Base-by-base conservation (phyloP, 306 rosid genomes). In the Corylus avellana region DNA sequence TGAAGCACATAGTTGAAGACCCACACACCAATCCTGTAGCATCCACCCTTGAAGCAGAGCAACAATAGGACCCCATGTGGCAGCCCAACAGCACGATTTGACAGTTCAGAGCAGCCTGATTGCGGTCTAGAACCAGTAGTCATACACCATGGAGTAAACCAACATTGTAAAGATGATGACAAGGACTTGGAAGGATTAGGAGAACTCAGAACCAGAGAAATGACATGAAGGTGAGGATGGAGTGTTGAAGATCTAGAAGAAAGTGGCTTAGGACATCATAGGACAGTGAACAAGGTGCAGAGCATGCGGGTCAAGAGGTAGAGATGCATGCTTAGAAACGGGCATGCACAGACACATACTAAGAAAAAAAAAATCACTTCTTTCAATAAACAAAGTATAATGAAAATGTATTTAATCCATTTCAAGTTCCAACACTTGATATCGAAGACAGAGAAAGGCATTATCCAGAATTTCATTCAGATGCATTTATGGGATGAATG, bases 21-120 rank as follows among this genome's bases (percentile, higher is more conserved):
- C 95, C 97, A 92, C 8, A 97, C 97, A 0, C 97, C 92, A 5
- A 92, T 92, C 44, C 98, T 97, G 12, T 91, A 90, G 59, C 98
- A 94, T 9, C 98, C 97, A 0, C 97, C 97, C 53, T 72, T 88
- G 68, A 79, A 76, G 35, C 88, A 87, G 70, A 92, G 97, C 64
- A 92, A 68, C 81, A 90, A 22, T 47, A 90, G 82, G 18, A 92
- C 97, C 0, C 91, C 95, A 3, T 91, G 64, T 94, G 98, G 67
- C 89, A 94, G 0, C 89, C 91, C 80, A 92, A 57, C 32, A 94
- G 74, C 48, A 72, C 75, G 42, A 91, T 71, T 76, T 90, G 97
- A 78, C 94, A 92, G 25, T 84, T 91, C 92, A 70, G 0, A 84
- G 87, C 12, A 91, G 42, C 58, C 94, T 93, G 12, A 92, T 39